These are phyloP conservation scores for Mucor velutinosus DNA, from an alignment of 371 early-diverging fungal genomes.

Conservation along the genomic window DNA sequence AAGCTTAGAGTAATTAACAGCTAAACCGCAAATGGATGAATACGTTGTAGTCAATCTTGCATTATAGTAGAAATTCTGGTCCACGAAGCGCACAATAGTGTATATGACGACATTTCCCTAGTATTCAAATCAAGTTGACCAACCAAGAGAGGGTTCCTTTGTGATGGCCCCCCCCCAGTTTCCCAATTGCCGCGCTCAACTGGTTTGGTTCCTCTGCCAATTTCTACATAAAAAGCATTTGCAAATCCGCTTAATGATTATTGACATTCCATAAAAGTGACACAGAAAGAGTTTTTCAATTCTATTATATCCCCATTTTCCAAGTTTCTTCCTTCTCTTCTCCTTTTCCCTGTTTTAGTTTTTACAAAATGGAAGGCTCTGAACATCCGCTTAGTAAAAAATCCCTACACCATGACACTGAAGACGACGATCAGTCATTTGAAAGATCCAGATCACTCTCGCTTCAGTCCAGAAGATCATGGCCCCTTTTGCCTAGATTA, in stretches of 20 bases:
- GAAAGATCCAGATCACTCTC: conserved; percentile 10
- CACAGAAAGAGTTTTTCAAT: background rate
- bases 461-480: conserved; percentile 16
- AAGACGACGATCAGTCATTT: background rate
- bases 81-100: background rate
- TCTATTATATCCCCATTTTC: background rate
- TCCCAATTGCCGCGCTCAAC: background rate
- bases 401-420: background rate
- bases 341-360: background rate
- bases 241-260: background rate
- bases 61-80: background rate
- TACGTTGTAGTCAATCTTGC: background rate
- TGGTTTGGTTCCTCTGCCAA: background rate
- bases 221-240: background rate
- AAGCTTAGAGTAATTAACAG: background rate
- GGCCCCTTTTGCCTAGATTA: conserved; percentile 14
- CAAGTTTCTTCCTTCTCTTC: background rate
- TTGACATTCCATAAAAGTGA: conserved; percentile 15
- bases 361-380: conserved; percentile 7
- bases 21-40: background rate
- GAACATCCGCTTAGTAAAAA: conserved; percentile 2
- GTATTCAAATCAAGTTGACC: background rate
- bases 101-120: background rate
- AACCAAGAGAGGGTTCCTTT: background rate
- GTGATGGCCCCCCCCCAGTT: background rate